Base-by-base conservation (phyloP, 768 basidiomycete genomes). In the Russula lepida region DNA sequence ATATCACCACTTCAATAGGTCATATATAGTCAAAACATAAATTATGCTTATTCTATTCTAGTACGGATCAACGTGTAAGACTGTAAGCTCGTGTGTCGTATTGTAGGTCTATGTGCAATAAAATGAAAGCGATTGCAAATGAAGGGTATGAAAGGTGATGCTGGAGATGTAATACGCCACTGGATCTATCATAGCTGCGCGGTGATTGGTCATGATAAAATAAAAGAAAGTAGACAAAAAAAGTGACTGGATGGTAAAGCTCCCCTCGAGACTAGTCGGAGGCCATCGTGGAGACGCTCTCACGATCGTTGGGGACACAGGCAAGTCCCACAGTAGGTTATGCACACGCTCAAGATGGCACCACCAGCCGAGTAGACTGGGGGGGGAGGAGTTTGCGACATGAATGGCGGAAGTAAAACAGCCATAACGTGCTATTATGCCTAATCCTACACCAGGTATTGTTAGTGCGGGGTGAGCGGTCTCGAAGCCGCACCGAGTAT, bases 381-480 rank as follows among this genome's bases (percentile, higher is more conserved):
- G 32, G 41, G 19, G 49, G 11, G 21, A 48, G 13, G 9, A 15
- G 8, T 44, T 25, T 21, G 12, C 41, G 17, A 41, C 32, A 30
- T 15, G 19, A n/a, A 51, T 23, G 21, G 21, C 44, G 27, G 39
- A 8, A 15, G n/a, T n/a, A n/a, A 12, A 15, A 44, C 30, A 13
- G 25, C 25, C 23, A 4, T 12, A 27, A n/a, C 28, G 37, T 17
- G 30, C 43, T 5, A 13, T n/a, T n/a, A 35, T 37, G 17, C 44
- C 11, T 13, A 30, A 43, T 32, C 12, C 44, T 9, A 7, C 13
- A 0, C 21, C 11, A 12, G 15, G 6, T 6, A 5, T 15, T 4
- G 6, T 63, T 4, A 63, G 25, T 46, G 44, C 13, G 62, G 62
- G 2, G 56, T 63, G n/a, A 63, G 44, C 19, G 60, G 63, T 6